Base-by-base conservation (phyloP, 2,329 filamentous ascomycete genomes). In the Xylariomycetidae sp. region DNA sequence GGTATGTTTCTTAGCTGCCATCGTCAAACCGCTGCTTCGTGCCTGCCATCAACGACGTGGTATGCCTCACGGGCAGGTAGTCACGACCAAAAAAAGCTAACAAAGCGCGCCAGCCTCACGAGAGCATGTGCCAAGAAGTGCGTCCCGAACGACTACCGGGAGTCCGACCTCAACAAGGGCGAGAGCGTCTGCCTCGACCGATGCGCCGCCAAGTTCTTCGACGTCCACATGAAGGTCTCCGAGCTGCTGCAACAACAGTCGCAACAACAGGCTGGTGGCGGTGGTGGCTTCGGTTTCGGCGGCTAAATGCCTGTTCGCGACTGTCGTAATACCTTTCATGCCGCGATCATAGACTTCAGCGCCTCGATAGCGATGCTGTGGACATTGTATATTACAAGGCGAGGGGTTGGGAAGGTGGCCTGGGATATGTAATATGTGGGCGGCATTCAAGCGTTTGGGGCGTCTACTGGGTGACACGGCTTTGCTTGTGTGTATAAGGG, bases 131-230 rank as follows among this genome's bases (percentile, higher is more conserved):
- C 85, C 49, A 79, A 83, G 60, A 98, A 98, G 72, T 98, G 92
- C 68, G 77, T 98, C 50, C 90, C 90, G 43, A 73, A 70, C 56
- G 80, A 90, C 54, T 98, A 96, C 78, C 87, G 88, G 61, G 92
- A 98, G 70, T 79, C 77, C 61, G 90, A 98, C 53, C 80, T 98
- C 56, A 95, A 95, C 78, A 98, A 98, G 72, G 93, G 89, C 73
- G 92, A 98, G 68, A 88, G 84, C 50, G 92, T 98, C 52, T 98
- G 93, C 70, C 80, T 98, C 51, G 92, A 98, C 69, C 86, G 92
- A 56, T 98, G 93, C 68, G 85, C 93, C 38, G 76, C 85, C 58
- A 98, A 98, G 72, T 98, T 96, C 72, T 95, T 98, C 68, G 90
- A 96, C 53, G 89, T 95, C 56, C 94, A 95, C 63, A 80, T 95